Conservation (phyloP, 2,329 filamentous ascomycete genomes). For the Epichloe coenophiala region DNA sequence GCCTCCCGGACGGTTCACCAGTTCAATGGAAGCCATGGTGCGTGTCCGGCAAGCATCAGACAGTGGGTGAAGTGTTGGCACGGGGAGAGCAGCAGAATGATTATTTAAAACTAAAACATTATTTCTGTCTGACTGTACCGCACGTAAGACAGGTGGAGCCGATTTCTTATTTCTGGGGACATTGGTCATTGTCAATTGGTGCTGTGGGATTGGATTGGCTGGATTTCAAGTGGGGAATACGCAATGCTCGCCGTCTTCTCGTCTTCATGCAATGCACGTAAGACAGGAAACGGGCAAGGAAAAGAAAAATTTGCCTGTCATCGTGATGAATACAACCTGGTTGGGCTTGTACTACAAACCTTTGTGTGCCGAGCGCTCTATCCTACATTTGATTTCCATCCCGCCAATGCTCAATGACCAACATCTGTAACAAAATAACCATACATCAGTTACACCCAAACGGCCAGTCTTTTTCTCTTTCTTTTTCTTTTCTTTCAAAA, state of each 20-base stretch:
- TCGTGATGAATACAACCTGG: too few species aligned
- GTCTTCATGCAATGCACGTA: background rate
- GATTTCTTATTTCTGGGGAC: too few species aligned
- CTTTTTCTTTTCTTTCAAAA: slow-evolving; percentile 17
- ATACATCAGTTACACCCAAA: background rate
- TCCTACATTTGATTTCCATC: background rate
- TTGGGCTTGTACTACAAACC: too few species aligned
- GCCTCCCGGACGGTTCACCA: slow-evolving; percentile 34
- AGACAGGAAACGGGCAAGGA: too few species aligned
- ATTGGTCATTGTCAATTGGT: slow-evolving; percentile 19
- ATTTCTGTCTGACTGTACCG: background rate
- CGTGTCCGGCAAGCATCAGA: background rate
- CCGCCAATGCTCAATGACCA: background rate
- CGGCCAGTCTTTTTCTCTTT: background rate
- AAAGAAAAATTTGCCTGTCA: too few species aligned
- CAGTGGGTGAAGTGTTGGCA: background rate
- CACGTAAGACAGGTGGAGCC: background rate
- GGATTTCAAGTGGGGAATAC: background rate
- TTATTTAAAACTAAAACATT: background rate
- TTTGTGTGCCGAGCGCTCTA: background rate
- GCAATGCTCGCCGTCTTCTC: background rate
- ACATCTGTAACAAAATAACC: background rate
- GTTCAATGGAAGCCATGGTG: slow-evolving; percentile 37
- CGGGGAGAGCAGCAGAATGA: background rate
- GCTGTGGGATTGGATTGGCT: slow-evolving; percentile 18